Conservation (phyloP, 169 alveolate species). For the Cryptosporidium meleagridis region DNA sequence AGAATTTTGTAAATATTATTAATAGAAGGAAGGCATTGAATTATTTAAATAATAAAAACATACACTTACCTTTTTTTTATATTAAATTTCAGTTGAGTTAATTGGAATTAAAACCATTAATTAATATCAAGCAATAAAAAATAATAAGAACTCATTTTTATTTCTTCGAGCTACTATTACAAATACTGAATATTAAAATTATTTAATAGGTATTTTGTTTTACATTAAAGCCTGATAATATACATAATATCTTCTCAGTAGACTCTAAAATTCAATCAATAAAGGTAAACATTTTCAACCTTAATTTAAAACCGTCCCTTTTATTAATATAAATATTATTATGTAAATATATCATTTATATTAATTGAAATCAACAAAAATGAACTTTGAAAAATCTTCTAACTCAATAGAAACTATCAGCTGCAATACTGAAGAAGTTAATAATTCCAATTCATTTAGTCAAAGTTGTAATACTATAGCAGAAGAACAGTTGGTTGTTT, state of each 20-base stretch:
- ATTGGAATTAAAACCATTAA: neutral
- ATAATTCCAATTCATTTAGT: neutral
- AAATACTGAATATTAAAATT: neutral
- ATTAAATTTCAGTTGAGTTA: neutral
- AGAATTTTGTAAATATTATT: neutral
- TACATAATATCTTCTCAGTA: too few relatives aligned
- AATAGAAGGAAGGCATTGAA: neutral
- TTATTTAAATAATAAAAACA: neutral
- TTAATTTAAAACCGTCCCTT: neutral
- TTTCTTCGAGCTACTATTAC: neutral
- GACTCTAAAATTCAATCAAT: neutral
- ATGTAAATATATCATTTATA: neutral
- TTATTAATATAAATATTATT: neutral
- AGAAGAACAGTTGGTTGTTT: constrained; percentile 28
- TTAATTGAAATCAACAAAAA: neutral
- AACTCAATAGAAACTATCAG: neutral
- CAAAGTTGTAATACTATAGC: constrained; percentile 37
- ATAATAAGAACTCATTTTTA: neutral
- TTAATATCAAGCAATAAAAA: neutral
- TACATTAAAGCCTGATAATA: neutral
- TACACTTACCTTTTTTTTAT: neutral
- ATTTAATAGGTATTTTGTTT: neutral
- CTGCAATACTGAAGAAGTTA: neutral
- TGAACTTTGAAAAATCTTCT: neutral
- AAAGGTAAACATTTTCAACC: neutral